A percentile compares a stretch with the other conserved stretches of the same genome.
Evolutionary conservation across 106 monocot genomes (phyloP).

Genomic region (Acorus calamus): DNA sequence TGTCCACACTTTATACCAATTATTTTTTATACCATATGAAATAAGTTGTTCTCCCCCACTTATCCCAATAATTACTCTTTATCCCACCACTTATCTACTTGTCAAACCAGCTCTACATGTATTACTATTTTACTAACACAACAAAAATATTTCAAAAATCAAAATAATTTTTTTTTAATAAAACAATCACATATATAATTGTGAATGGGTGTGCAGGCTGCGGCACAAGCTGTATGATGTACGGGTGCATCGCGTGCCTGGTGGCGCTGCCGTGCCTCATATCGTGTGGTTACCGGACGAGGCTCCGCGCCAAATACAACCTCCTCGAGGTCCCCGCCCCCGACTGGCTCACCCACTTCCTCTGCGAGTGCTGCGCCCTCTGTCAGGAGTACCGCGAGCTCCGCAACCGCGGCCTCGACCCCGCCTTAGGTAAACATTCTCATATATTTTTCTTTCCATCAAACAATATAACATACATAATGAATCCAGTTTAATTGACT

Average conservation of each 20-base stretch:
- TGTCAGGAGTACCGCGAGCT: slow-evolving; percentile 11
- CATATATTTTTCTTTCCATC: background rate
- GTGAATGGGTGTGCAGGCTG: background rate
- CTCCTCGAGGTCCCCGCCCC: background rate
- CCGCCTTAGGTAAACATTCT: background rate
- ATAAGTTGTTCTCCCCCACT: no score
- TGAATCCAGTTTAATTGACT: background rate
- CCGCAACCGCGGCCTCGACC: slow-evolving; percentile 4
- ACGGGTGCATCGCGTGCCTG: background rate
- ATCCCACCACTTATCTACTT: no score
- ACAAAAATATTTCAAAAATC: no score
- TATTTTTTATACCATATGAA: no score
- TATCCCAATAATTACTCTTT: no score
- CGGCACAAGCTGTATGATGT: background rate
- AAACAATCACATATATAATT: no score
- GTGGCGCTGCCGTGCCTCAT: background rate
- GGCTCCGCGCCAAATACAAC: slow-evolving; percentile 1
- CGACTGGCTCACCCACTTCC: background rate
- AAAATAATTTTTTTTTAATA: no score
- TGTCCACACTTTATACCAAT: no score
- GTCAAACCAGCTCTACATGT: no score
- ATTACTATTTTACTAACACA: no score
- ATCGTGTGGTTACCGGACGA: slow-evolving; percentile 5
- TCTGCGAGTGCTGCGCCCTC: slow-evolving; percentile 4
- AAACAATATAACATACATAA: background rate